Percentiles rank a stretch among this genome's conserved stretches.
These are phyloP conservation scores for Oligophagozyma castellii DNA, from an alignment of 1,139 yeast species.

Conservation along the genomic window DNA sequence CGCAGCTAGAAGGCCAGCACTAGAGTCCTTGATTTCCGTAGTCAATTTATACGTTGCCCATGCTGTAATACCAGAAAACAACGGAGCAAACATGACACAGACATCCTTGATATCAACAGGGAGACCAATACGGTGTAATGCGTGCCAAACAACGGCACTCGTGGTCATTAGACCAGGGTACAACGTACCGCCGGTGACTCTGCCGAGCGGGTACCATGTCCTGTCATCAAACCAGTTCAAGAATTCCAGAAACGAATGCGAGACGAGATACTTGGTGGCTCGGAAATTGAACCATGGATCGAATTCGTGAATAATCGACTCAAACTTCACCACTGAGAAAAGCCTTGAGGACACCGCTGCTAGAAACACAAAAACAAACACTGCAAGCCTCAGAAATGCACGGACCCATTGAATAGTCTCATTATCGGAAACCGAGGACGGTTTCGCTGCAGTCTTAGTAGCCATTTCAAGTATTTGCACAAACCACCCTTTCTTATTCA, in stretches of 20 bases:
- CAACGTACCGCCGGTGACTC: conserved; percentile 97
- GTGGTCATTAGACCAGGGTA: conserved; percentile 99
- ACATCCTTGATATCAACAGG: conserved; percentile 93
- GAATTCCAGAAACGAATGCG: conserved; percentile 76
- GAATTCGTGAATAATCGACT: conserved; percentile 93
- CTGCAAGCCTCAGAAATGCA: conserved; percentile 41
- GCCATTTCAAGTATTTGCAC: background rate
- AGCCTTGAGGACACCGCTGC: conserved; percentile 88
- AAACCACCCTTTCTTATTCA: no score
- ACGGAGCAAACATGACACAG: conserved; percentile 94
- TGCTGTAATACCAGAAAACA: conserved; percentile 88
- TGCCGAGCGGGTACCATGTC: conserved; percentile 98
- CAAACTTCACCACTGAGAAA: conserved; percentile 73
- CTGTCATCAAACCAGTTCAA: conserved; percentile 98
- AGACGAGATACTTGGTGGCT: conserved; percentile 82
- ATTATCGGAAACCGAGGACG: background rate
- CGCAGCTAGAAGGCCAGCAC: conserved; percentile 87
- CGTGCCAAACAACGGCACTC: conserved; percentile 75
- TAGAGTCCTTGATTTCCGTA: conserved; percentile 75
- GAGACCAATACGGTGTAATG: conserved; percentile 49
- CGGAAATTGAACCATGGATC: conserved; percentile 99
- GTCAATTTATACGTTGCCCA: conserved; percentile 84
- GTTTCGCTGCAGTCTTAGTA: no score
- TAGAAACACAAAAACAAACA: conserved; percentile 61
- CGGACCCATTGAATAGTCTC: conserved; percentile 12